Conservation (phyloP, 1,284 basidiomycete species). For the Trametes hirsuta region DNA sequence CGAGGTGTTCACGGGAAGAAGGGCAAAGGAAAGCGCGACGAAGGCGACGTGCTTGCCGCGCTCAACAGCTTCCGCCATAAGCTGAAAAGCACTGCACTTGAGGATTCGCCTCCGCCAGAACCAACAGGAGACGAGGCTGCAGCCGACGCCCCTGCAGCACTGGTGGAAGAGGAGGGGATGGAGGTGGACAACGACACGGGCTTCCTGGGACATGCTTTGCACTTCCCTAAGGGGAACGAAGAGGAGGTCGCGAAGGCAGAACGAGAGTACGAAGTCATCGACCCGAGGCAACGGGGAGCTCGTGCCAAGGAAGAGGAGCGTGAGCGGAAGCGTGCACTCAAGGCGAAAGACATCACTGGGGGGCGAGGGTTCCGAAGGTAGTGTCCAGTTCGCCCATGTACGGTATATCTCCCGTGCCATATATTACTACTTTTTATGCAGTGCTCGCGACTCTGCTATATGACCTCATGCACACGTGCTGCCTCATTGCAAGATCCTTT, state of each 20-base stretch:
- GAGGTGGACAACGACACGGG: conserved; percentile 84
- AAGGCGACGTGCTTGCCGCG: conserved; percentile 75
- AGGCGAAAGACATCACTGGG: conserved; percentile 33
- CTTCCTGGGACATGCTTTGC: conserved; percentile 77
- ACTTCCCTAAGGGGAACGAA: conserved; percentile 78
- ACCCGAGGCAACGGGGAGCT: conserved; percentile 71
- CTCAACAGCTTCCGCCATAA: conserved; percentile 75
- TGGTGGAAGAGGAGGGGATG: conserved; percentile 55
- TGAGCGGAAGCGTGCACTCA: conserved; percentile 57
- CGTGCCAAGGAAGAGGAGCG: conserved; percentile 74
- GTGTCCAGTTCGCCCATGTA: background rate
- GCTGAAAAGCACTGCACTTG: conserved; percentile 52
- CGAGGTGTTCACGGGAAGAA: conserved; percentile 60
- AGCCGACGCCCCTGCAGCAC: conserved; percentile 8
- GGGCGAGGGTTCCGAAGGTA: conserved; percentile 33
- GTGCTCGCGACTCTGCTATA: no score
- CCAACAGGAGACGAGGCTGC: conserved; percentile 28
- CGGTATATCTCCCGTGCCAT: no score
- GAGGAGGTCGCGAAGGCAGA: conserved; percentile 83
- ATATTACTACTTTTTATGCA: no score
- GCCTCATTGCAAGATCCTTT: no score
- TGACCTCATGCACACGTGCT: no score
- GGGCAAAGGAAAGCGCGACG: conserved; percentile 64
- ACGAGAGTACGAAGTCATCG: conserved; percentile 89
- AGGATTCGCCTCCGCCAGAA: conserved; percentile 36